Conservation (phyloP, 257 asterid species). For the Solanum chaucha region DNA sequence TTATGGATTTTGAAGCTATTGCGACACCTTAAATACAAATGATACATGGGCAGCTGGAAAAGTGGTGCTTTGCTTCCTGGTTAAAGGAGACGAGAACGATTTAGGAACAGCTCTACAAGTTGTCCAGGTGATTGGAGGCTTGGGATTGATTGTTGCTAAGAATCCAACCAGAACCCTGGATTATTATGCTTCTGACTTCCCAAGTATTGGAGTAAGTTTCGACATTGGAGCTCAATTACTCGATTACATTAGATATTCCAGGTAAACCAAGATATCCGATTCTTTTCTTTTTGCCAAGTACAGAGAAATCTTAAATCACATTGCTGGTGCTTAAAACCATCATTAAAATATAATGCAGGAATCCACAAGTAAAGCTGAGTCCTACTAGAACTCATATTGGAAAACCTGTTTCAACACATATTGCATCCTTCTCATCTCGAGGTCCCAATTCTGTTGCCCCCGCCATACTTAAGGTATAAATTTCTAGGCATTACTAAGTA, state of each 20-base stretch:
- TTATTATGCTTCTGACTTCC: constrained; percentile 1
- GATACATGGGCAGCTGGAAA: constrained; percentile 25
- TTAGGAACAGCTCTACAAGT: not conserved
- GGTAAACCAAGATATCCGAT: constrained; percentile 1
- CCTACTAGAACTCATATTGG: constrained; percentile 23
- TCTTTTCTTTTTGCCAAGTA: not conserved
- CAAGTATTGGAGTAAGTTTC: constrained; percentile 4
- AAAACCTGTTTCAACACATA: constrained; percentile 8
- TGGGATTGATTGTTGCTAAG: constrained; percentile 22
- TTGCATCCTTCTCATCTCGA: constrained; percentile 29
- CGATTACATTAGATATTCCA: constrained; percentile 16
- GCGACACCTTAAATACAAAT: constrained; percentile 8
- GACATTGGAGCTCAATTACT: constrained; percentile 22
- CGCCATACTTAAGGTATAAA: constrained; percentile 21
- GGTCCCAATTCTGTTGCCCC: constrained; percentile 35
- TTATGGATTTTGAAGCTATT: constrained; percentile 8
- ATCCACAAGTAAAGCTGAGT: constrained; percentile 17
- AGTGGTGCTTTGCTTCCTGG: constrained; percentile 21
- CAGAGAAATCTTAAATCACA: not conserved
- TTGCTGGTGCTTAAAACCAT: not conserved
- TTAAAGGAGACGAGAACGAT: not conserved
- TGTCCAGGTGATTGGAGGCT: constrained; percentile 15
- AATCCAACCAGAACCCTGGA: not conserved
- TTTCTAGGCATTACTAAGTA: not conserved
- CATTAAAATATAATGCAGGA: constrained; percentile 3